These are phyloP conservation scores for Taphrina communis DNA, from an alignment of 1,139 yeast genomes.

Conservation along the genomic window DNA sequence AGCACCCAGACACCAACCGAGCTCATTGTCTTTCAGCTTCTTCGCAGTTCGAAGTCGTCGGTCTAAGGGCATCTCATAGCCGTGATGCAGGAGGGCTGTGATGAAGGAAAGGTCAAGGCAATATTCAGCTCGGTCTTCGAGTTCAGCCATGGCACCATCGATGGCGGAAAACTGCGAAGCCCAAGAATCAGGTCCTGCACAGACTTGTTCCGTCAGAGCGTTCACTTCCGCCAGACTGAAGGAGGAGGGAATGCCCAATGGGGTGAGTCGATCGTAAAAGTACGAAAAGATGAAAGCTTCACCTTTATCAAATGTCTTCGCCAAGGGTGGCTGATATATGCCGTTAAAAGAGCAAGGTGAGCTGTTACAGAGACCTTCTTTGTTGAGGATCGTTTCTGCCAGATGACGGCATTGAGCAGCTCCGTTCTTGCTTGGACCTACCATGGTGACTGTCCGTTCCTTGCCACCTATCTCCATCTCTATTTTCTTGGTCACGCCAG, in stretches of 20 bases:
- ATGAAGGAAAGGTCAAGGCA: constrained; percentile 90
- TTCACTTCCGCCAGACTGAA: constrained; percentile 83
- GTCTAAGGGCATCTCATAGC: constrained; percentile 88
- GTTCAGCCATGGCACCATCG: constrained; percentile 65
- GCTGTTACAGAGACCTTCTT: constrained; percentile 72
- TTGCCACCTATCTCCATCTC: constrained; percentile 45
- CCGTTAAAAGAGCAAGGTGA: constrained; percentile 97
- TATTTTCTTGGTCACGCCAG: constrained; percentile 61
- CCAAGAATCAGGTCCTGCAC: constrained; percentile 82
- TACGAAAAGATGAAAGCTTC: constrained; percentile 90
- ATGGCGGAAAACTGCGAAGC: constrained; percentile 60
- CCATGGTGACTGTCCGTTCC: constrained; percentile 63
- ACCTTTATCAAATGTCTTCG: constrained; percentile 69
- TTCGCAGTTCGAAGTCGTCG: constrained; percentile 92
- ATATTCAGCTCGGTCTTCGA: constrained; percentile 86
- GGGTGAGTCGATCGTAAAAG: constrained; percentile 91
- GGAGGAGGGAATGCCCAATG: constrained; percentile 90
- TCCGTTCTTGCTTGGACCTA: constrained; percentile 70
- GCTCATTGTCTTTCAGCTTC: constrained; percentile 82
- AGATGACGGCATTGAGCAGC: constrained; percentile 80
- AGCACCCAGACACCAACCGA: constrained; percentile 99
- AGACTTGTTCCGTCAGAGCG: constrained; percentile 81
- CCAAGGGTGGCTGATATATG: constrained; percentile 90
- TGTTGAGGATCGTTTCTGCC: constrained; percentile 81
- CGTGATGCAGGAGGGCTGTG: constrained; percentile 86